Conservation (phyloP, 108 stramenopile species). For the Fistulifera solaris region DNA sequence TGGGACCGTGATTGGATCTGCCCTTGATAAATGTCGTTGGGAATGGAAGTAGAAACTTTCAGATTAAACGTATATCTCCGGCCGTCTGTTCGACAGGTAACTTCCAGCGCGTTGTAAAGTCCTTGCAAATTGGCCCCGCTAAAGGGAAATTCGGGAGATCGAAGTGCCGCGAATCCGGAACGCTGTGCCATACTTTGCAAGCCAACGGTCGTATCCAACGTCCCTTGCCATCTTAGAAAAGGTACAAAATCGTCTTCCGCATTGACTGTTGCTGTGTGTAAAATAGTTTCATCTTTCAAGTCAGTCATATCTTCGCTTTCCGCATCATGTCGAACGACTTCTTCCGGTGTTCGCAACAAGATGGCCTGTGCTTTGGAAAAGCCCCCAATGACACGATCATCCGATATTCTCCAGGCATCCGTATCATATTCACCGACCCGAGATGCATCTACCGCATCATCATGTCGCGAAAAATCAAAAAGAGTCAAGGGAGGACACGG, state of each 20-base stretch:
- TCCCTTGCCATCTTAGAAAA: slow-evolving; percentile 75
- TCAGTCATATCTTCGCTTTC: slow-evolving; percentile 10
- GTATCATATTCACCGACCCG: slow-evolving; percentile 15
- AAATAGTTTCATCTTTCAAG: not conserved
- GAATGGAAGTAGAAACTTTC: slow-evolving; percentile 58
- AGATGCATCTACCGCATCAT: slow-evolving; percentile 67
- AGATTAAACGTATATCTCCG: slow-evolving; percentile 69
- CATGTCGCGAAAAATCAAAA: slow-evolving; percentile 53
- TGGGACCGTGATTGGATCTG: slow-evolving; percentile 30
- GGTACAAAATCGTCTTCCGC: slow-evolving; percentile 16
- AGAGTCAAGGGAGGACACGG: slow-evolving; percentile 52
- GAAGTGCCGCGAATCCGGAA: slow-evolving; percentile 74
- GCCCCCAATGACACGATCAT: slow-evolving; percentile 80
- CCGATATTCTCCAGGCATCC: slow-evolving; percentile 66
- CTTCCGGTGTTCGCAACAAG: slow-evolving; percentile 15
- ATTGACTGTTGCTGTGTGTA: not conserved
- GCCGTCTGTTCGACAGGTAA: slow-evolving; percentile 71
- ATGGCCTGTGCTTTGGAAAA: slow-evolving; percentile 26
- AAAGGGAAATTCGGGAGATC: slow-evolving; percentile 66
- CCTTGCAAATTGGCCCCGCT: slow-evolving; percentile 50
- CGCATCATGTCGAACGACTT: slow-evolving; percentile 1
- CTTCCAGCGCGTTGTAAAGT: slow-evolving; percentile 66
- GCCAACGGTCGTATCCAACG: slow-evolving; percentile 46
- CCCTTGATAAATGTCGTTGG: slow-evolving; percentile 74
- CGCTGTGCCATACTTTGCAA: slow-evolving; percentile 30